Evolutionary conservation across 2,329 filamentous ascomycete species (phyloP).

Genomic region (Colletotrichum phormii): DNA sequence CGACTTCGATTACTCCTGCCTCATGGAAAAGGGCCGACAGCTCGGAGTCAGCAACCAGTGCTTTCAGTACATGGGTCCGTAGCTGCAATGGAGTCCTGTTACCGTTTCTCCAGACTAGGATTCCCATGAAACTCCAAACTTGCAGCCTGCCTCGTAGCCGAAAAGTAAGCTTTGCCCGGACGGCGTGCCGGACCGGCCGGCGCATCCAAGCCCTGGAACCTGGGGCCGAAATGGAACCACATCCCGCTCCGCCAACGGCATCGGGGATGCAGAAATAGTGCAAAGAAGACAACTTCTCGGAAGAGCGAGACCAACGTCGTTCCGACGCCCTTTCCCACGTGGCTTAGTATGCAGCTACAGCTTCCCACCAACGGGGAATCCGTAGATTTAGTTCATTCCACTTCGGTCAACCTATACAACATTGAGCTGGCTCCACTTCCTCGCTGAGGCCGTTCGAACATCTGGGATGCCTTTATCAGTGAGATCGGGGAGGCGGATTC

Average conservation of each 20-base stretch:
- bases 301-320: background rate
- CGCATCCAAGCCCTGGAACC: background rate
- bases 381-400: background rate
- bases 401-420: background rate
- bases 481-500: background rate
- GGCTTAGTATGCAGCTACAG: background rate
- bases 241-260: background rate
- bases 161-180: background rate
- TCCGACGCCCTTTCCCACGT: background rate
- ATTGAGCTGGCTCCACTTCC: constrained; percentile 1
- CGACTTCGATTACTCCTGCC: background rate
- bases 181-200: background rate
- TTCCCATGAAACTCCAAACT: no score
- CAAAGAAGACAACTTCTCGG: background rate
- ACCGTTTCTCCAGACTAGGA: no score
- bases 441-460: constrained; percentile 1
- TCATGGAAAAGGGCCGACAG: no score
- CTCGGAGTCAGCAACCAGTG: no score
- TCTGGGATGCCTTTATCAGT: background rate
- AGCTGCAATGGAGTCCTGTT: background rate
- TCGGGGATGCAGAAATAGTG: background rate
- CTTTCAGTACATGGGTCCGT: background rate
- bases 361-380: background rate
- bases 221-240: background rate
- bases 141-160: background rate